A percentile compares a stretch with the other conserved stretches of the same genome.
Conservation (phyloP, 2,329 filamentous ascomycete genomes). For the Hymenoscyphus fructigenus region DNA sequence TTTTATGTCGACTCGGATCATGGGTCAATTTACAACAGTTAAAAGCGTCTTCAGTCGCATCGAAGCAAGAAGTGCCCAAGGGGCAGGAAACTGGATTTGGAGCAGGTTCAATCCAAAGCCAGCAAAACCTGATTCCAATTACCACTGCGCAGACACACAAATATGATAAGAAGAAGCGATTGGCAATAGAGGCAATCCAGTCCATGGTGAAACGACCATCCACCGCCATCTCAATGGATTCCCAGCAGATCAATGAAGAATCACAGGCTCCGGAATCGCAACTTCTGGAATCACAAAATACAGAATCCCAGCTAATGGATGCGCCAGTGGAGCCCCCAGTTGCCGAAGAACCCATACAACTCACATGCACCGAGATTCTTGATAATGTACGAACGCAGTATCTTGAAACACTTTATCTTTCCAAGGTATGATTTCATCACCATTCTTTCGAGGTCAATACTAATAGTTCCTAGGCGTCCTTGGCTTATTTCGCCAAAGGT, state of each 20-base stretch:
- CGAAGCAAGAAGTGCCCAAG: conserved; percentile 39
- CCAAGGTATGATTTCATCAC: conserved; percentile 48
- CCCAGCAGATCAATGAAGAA: conserved; percentile 14
- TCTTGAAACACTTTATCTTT: conserved; percentile 60
- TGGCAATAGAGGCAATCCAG: conserved; percentile 63
- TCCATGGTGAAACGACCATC: conserved; percentile 54
- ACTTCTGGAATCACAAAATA: conserved; percentile 13
- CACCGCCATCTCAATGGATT: conserved; percentile 23
- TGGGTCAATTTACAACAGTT: conserved; percentile 64
- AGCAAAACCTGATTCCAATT: not conserved
- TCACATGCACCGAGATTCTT: conserved; percentile 52
- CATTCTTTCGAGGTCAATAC: conserved; percentile 31
- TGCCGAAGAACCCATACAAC: conserved; percentile 18
- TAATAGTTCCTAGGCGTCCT: conserved; percentile 58
- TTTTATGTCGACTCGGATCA: conserved; percentile 64
- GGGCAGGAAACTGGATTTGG: conserved; percentile 20
- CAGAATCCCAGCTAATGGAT: not conserved
- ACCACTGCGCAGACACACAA: conserved; percentile 28
- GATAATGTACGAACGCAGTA: conserved; percentile 59
- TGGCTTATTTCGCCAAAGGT: conserved; percentile 83
- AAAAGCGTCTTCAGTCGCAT: conserved; percentile 48
- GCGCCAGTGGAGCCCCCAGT: not conserved
- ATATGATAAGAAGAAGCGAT: conserved; percentile 50
- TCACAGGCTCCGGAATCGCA: conserved; percentile 10
- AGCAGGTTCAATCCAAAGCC: not conserved